Conservation (phyloP, 2,329 filamentous ascomycete genomes). For the Periconia macrospinosa region DNA sequence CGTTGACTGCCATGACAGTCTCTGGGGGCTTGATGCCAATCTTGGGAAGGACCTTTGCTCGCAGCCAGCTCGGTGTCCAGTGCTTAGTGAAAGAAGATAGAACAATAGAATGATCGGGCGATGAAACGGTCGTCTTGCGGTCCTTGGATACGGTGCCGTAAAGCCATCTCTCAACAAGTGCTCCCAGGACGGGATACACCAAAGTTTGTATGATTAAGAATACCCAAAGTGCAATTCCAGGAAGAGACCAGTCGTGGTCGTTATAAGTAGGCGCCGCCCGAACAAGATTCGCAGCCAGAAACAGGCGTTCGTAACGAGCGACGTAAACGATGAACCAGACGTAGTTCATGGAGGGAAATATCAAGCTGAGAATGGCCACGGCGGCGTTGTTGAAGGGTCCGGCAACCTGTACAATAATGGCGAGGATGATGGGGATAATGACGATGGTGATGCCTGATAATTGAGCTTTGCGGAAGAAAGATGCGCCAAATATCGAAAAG, state of each 20-base stretch:
- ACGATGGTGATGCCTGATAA: conserved; percentile 81
- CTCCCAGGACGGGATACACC: conserved; percentile 74
- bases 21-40: conserved; percentile 56
- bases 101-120: conserved; percentile 61
- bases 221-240: conserved; percentile 76
- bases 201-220: conserved; percentile 78
- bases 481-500: conserved; percentile 77
- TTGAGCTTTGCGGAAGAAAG: conserved; percentile 85
- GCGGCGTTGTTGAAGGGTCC: conserved; percentile 63
- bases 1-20: conserved; percentile 76
- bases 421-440: conserved; percentile 72
- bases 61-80: conserved; percentile 69
- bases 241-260: conserved; percentile 60
- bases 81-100: conserved; percentile 76
- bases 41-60: conserved; percentile 48
- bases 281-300: conserved; percentile 62
- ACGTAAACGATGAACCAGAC: conserved; percentile 78
- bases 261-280: conserved; percentile 58
- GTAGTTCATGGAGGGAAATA: conserved; percentile 88
- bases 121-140: conserved; percentile 46
- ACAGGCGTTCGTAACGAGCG: conserved; percentile 72
- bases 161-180: conserved; percentile 70
- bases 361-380: conserved; percentile 69
- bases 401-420: conserved; percentile 78
- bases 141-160: conserved; percentile 71